Evolutionary conservation across 108 stramenopile genomes (phyloP).

Genomic region (Skeletonema menzelii): DNA sequence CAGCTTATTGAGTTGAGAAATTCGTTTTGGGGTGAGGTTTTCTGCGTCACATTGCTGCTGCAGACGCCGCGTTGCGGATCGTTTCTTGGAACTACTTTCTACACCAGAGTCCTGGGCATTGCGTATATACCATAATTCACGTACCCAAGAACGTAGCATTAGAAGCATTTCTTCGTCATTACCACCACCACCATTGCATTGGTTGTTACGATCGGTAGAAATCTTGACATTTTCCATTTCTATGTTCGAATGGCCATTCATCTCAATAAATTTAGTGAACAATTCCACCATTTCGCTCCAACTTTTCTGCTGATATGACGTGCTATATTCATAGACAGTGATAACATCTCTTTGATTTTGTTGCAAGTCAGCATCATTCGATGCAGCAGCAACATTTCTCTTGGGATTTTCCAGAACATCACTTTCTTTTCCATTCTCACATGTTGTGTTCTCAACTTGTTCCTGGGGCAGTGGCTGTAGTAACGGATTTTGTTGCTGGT

Average conservation of each 20-base stretch:
- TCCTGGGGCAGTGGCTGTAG: background rate
- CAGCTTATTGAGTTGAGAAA: background rate
- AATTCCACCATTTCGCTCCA: constrained; percentile 12
- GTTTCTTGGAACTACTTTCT: background rate
- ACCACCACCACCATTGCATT: background rate
- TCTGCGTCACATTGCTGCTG: constrained; percentile 7
- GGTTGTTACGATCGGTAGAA: background rate
- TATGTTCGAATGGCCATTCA: constrained; percentile 3
- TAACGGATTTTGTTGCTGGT: background rate
- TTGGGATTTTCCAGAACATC: background rate
- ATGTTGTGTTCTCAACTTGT: background rate
- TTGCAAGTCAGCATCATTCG: background rate
- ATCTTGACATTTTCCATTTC: constrained; percentile 10
- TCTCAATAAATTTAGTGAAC: background rate
- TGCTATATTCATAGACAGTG: constrained; percentile 2
- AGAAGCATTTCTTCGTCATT: constrained; percentile 1
- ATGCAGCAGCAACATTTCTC: background rate
- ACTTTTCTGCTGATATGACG: constrained; percentile 4
- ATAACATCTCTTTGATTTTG: background rate
- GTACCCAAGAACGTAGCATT: constrained; percentile 23
- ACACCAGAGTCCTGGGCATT: background rate
- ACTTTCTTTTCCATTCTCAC: background rate
- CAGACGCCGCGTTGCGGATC: background rate
- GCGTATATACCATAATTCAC: constrained; percentile 18
- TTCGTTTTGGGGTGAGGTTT: constrained; percentile 14